phyloP scores from a whole-genome alignment of 75 land plant species.

The Pinus albicaulis region DNA sequence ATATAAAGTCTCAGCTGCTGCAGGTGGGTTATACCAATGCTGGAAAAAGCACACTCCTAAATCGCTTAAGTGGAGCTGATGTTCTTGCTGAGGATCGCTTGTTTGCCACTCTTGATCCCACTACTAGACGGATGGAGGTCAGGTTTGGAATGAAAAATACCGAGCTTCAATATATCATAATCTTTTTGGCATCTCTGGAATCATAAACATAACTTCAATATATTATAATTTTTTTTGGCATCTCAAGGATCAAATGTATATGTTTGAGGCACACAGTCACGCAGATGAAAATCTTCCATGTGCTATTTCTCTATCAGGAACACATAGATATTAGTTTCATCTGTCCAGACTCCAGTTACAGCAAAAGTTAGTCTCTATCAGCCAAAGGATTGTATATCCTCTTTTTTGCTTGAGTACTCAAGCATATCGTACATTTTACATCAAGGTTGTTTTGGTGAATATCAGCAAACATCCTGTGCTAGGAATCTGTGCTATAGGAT shows the following conservation, averaged over 20 bases:
- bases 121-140: constrained; percentile 91
- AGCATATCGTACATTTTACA: not conserved
- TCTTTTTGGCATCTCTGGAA: not conserved
- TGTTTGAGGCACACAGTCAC: not conserved
- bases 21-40: constrained; percentile 99
- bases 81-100: constrained; percentile 89
- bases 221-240: not conserved
- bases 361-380: not conserved
- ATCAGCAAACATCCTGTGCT: not conserved
- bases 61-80: constrained; percentile 77
- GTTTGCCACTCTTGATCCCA: constrained; percentile 97
- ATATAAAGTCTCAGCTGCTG: not conserved
- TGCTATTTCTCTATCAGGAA: not conserved
- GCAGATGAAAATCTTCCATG: not conserved
- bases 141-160: constrained; percentile 8
- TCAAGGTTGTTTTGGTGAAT: not conserved
- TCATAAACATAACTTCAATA: too few species aligned
- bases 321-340: not conserved
- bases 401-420: not conserved
- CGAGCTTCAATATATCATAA: not conserved
- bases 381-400: not conserved
- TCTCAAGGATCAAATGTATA: not conserved
- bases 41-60: constrained; percentile 91
- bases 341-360: not conserved
- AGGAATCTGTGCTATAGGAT: not conserved